phyloP scores from a whole-genome alignment of 768 basidiomycete genomes.

The Lentinula detonsa region DNA sequence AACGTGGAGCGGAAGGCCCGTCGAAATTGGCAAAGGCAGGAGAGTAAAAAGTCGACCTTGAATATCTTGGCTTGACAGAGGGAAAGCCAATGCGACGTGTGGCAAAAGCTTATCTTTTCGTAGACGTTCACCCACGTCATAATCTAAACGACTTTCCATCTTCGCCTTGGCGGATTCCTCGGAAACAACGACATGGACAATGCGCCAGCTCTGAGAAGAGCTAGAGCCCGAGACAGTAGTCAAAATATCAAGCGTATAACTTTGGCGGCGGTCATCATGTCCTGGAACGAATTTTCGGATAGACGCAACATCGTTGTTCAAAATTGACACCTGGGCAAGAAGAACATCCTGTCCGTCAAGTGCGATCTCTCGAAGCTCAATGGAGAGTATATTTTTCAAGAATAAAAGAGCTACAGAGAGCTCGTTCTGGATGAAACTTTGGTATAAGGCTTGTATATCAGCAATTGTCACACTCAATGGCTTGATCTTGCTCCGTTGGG shows the following conservation, averaged over 20 bases:
- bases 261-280: conserved; percentile 5
- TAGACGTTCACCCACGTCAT: conserved; percentile 13
- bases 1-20: conserved; percentile 23
- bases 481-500: conserved; percentile 9
- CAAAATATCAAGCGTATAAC: conserved; percentile 10
- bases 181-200: conserved; percentile 13
- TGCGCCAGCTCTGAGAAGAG: conserved; percentile 11
- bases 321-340: conserved; percentile 12
- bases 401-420: conserved; percentile 19
- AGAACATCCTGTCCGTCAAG: conserved; percentile 10
- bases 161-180: conserved; percentile 7
- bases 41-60: conserved; percentile 24
- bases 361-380: conserved; percentile 19
- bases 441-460: conserved; percentile 14
- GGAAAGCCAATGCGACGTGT: conserved; percentile 20
- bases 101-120: conserved; percentile 22
- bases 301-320: conserved; percentile 9
- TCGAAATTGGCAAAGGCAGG: conserved; percentile 25
- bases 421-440: conserved; percentile 20
- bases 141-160: conserved; percentile 9
- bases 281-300: conserved; percentile 11
- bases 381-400: conserved; percentile 18
- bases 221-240: not conserved
- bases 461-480: conserved; percentile 8
- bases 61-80: conserved; percentile 3